These are phyloP conservation scores for Lachancea sp. DNA, from an alignment of 805 yeast genomes.

Conservation along the genomic window DNA sequence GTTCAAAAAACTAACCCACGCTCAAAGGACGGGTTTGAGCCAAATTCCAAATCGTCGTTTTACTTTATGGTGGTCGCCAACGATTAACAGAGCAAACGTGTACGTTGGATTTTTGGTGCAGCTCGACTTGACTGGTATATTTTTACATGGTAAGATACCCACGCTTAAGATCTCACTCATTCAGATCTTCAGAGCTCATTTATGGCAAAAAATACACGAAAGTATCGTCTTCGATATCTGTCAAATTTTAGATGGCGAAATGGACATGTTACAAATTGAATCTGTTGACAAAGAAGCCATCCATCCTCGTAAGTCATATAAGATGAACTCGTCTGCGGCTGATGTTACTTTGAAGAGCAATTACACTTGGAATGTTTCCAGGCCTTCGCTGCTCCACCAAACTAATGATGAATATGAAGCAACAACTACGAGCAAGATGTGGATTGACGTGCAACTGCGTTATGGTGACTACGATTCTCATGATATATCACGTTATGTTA, in stretches of 20 bases:
- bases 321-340: constrained; percentile 94
- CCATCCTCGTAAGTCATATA: constrained; percentile 95
- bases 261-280: constrained; percentile 77
- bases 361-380: constrained; percentile 73
- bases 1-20: constrained; percentile 90
- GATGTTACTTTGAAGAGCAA: constrained; percentile 74
- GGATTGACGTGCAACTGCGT: constrained; percentile 92
- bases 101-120: constrained; percentile 97
- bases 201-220: constrained; percentile 99
- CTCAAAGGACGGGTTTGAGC: constrained; percentile 93
- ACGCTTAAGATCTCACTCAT: constrained; percentile 91
- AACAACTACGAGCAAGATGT: constrained; percentile 60
- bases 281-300: constrained; percentile 84
- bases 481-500: constrained; percentile 86
- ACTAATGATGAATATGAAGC: constrained; percentile 57
- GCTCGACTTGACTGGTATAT: constrained; percentile 91
- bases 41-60: constrained; percentile 97
- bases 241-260: constrained; percentile 82
- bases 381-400: constrained; percentile 75
- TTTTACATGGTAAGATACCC: constrained; percentile 96
- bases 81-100: constrained; percentile 95
- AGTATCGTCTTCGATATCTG: constrained; percentile 88
- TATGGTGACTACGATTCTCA: constrained; percentile 98
- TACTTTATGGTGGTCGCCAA: constrained; percentile 99
- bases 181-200: constrained; percentile 94